Percentiles rank a stretch among this genome's conserved stretches.
Conservation (phyloP, 169 alveolate species). For the Plasmodium inui region DNA sequence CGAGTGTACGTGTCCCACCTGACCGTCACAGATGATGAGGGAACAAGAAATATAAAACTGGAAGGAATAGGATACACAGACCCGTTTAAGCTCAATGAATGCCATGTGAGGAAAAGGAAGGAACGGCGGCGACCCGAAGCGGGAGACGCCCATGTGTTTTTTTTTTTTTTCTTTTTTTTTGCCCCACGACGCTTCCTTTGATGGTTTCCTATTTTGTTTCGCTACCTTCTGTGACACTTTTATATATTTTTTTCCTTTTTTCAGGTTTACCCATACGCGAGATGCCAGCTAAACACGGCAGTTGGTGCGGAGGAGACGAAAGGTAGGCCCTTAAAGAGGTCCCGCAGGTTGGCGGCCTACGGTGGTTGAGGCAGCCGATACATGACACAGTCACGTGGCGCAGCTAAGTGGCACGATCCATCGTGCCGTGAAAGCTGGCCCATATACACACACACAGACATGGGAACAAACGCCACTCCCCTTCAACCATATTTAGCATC, state of each 20-base stretch:
- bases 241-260: neutral
- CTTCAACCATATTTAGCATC: neutral
- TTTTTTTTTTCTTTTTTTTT: neutral
- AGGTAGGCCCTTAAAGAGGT: conserved; percentile 11
- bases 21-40: conserved; percentile 28
- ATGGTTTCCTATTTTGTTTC: too few relatives aligned
- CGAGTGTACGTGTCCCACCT: conserved; percentile 48
- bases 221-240: neutral
- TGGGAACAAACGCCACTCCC: neutral
- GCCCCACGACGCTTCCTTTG: neutral
- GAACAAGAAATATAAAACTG: conserved; percentile 55
- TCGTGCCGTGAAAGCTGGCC: neutral
- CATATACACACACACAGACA: neutral
- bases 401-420: too few relatives aligned
- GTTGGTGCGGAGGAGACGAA: conserved; percentile 44
- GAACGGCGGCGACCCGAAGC: neutral
- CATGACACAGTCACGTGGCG: too few relatives aligned
- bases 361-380: too few relatives aligned
- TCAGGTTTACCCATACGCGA: conserved; percentile 45
- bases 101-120: conserved; percentile 26
- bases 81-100: conserved; percentile 14
- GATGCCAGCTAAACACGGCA: conserved; percentile 46
- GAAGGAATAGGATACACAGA: conserved; percentile 76
- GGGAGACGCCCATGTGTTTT: neutral
- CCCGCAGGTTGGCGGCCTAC: too few relatives aligned